Percentiles rank a stretch among this genome's conserved stretches.
phyloP scores from a whole-genome alignment of 805 yeast genomes.

The Metschnikowia gelsemii region DNA sequence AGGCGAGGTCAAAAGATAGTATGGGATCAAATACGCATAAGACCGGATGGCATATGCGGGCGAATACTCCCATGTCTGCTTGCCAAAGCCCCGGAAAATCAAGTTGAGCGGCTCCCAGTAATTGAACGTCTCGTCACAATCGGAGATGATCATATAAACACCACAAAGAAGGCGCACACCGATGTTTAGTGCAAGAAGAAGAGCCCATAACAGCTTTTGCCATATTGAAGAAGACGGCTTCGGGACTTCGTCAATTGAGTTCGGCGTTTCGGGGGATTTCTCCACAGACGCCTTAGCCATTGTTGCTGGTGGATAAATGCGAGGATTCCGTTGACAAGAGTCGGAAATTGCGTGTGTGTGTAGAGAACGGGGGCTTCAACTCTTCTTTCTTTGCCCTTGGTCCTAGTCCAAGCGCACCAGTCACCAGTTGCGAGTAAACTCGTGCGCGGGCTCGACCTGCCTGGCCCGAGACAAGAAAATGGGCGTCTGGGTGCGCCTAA shows the following conservation, averaged over 20 bases:
- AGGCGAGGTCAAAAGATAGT: conserved; percentile 32
- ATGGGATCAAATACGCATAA: conserved; percentile 70
- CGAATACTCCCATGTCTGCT: conserved; percentile 95
- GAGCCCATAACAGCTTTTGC: conserved; percentile 5
- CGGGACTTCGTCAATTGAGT: neutral
- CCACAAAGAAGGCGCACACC: conserved; percentile 39
- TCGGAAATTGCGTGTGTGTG: too few relatives aligned
- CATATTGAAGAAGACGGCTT: neutral
- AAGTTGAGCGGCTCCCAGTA: conserved; percentile 93
- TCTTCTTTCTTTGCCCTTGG: too few relatives aligned
- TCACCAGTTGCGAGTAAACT: too few relatives aligned
- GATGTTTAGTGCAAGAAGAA: conserved; percentile 19
- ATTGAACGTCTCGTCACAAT: conserved; percentile 90
- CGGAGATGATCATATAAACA: conserved; percentile 68
- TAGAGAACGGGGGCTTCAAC: too few relatives aligned
- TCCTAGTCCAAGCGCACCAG: too few relatives aligned
- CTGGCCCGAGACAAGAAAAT: too few relatives aligned
- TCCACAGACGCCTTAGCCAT: neutral
- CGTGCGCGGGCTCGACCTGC: too few relatives aligned
- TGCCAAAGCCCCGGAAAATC: conserved; percentile 76
- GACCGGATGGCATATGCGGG: conserved; percentile 87
- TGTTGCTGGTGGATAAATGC: too few relatives aligned
- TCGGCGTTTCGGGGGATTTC: neutral
- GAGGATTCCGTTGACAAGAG: too few relatives aligned
- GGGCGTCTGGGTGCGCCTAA: too few relatives aligned